phyloP scores from a whole-genome alignment of 1,139 yeast genomes.

The Hyphopichia pseudoburtonii region DNA sequence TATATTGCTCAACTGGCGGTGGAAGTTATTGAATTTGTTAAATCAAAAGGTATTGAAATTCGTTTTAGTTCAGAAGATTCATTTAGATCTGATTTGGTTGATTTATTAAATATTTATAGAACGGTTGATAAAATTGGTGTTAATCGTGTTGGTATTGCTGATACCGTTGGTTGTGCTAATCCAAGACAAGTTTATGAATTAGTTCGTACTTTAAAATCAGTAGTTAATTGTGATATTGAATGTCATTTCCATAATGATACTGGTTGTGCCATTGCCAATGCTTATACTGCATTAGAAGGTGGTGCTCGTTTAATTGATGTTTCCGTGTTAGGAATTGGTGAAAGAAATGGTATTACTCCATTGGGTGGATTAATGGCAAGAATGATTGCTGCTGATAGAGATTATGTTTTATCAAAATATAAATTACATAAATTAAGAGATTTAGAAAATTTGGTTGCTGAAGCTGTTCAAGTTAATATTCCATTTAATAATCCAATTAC shows the following conservation, averaged over 20 bases:
- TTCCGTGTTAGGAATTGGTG: constrained; percentile 96
- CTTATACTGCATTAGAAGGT: constrained; percentile 96
- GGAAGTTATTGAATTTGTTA: constrained; percentile 96
- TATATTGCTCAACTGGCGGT: constrained; percentile 95
- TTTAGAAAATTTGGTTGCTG: constrained; percentile 93
- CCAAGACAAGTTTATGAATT: constrained; percentile 98
- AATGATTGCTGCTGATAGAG: constrained; percentile 98
- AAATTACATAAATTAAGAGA: constrained; percentile 95
- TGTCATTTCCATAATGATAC: constrained; percentile 99
- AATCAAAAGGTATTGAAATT: constrained; percentile 95
- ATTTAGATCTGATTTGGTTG: constrained; percentile 95
- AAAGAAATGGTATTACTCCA: constrained; percentile 97
- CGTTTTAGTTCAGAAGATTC: constrained; percentile 97
- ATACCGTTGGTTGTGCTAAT: constrained; percentile 98
- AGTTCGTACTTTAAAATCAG: constrained; percentile 88
- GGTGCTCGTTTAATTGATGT: constrained; percentile 96
- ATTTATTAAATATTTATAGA: constrained; percentile 89
- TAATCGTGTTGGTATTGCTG: constrained; percentile 98
- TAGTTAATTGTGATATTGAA: constrained; percentile 95
- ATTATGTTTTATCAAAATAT: constrained; percentile 91
- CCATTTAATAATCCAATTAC: constrained; percentile 99
- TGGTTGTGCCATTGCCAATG: constrained; percentile 98
- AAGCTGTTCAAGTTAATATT: constrained; percentile 93
- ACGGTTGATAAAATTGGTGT: constrained; percentile 98
- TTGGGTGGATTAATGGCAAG: constrained; percentile 98